These are phyloP conservation scores for Danielia oregonensis DNA, from an alignment of 805 yeast species.

Conservation along the genomic window DNA sequence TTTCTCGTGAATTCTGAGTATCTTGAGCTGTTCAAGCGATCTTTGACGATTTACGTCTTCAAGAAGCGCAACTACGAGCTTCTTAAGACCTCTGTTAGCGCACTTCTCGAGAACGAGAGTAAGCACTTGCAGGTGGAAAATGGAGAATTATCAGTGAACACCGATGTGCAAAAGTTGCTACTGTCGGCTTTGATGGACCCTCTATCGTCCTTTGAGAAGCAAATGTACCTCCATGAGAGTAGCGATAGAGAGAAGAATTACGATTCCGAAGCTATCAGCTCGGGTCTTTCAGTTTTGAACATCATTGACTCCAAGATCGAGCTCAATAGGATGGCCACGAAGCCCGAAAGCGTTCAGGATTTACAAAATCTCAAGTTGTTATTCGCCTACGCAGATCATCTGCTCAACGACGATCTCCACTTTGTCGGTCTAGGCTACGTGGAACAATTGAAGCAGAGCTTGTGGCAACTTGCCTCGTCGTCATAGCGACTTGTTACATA, in stretches of 20 bases:
- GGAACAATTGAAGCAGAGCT: slow-evolving; percentile 46
- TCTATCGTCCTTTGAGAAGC: slow-evolving; percentile 26
- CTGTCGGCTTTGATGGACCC: slow-evolving; percentile 21
- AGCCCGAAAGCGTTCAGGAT: slow-evolving; percentile 47
- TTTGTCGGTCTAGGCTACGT: slow-evolving; percentile 49
- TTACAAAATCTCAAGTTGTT: slow-evolving; percentile 61
- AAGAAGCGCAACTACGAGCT: slow-evolving; percentile 41
- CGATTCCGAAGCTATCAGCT: slow-evolving; percentile 18
- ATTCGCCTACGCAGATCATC: slow-evolving; percentile 55
- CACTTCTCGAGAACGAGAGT: slow-evolving; percentile 34
- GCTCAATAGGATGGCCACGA: slow-evolving; percentile 37
- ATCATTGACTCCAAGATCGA: slow-evolving; percentile 56
- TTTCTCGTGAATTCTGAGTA: slow-evolving; percentile 40
- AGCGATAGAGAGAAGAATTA: slow-evolving; percentile 12
- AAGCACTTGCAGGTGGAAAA: slow-evolving; percentile 24
- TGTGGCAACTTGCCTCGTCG: slow-evolving; percentile 26
- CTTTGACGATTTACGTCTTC: slow-evolving; percentile 50
- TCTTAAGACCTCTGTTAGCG: slow-evolving; percentile 28
- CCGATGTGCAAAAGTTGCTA: slow-evolving; percentile 22
- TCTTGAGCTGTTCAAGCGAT: slow-evolving; percentile 38
- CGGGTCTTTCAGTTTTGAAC: slow-evolving; percentile 40
- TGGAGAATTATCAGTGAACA: slow-evolving; percentile 23
- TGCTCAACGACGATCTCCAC: slow-evolving; percentile 33
- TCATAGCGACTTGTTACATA: too few relatives aligned
- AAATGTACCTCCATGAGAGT: slow-evolving; percentile 26